A percentile compares a stretch with the other conserved stretches of the same genome.
Conservation (phyloP, 2,329 filamentous ascomycete species). For the Cordyceps cateniannulata region DNA sequence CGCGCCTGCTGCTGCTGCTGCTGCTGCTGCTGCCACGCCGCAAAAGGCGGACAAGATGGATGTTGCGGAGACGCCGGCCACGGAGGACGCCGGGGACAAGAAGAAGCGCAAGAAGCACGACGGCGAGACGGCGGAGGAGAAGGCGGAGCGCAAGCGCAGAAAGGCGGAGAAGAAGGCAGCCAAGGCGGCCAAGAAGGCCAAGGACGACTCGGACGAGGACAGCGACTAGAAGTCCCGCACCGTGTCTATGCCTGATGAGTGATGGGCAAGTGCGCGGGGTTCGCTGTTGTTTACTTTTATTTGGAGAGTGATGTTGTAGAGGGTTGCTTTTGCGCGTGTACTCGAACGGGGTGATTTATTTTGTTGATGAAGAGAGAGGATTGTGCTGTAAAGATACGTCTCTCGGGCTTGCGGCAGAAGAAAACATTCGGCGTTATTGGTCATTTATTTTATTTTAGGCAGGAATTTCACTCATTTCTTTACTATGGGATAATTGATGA, state of each 20-base stretch:
- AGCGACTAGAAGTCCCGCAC: slow-evolving; percentile 35
- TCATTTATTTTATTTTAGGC: slow-evolving; percentile 8
- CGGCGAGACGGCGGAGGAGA: slow-evolving; percentile 65
- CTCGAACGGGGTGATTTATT: not conserved
- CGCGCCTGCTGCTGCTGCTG: slow-evolving; percentile 35
- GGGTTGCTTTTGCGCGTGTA: not conserved
- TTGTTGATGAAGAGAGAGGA: slow-evolving; percentile 8
- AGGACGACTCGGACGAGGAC: slow-evolving; percentile 45
- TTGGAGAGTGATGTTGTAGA: not conserved
- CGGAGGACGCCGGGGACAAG: slow-evolving; percentile 47
- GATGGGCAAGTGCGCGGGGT: slow-evolving; percentile 10
- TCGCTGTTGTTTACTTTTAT: not conserved
- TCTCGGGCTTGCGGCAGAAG: slow-evolving; percentile 6
- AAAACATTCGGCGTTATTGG: slow-evolving; percentile 9
- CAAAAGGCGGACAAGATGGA: slow-evolving; percentile 32
- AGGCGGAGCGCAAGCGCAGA: slow-evolving; percentile 53
- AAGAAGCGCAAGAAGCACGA: slow-evolving; percentile 78
- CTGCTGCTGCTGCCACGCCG: slow-evolving; percentile 33
- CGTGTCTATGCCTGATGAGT: not conserved
- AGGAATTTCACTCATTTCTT: slow-evolving; percentile 7
- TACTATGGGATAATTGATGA: not conserved
- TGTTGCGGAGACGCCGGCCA: slow-evolving; percentile 29
- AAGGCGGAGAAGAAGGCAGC: slow-evolving; percentile 55
- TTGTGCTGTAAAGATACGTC: slow-evolving; percentile 10
- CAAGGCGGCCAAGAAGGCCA: slow-evolving; percentile 48